phyloP scores from a whole-genome alignment of 169 alveolate species.

The Eimeria praecox region DNA sequence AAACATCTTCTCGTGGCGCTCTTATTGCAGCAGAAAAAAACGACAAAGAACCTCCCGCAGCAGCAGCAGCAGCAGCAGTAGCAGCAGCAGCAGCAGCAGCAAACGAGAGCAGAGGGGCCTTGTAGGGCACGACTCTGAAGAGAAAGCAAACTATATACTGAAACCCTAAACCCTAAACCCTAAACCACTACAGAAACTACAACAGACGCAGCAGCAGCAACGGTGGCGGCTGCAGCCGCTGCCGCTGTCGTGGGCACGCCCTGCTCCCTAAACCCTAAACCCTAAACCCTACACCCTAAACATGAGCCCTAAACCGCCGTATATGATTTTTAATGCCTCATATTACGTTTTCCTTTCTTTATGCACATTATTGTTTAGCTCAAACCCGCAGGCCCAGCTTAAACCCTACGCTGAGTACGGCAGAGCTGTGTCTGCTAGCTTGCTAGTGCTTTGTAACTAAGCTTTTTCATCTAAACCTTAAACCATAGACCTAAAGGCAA shows the following conservation, averaged over 20 bases:
- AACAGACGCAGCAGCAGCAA: too few species aligned
- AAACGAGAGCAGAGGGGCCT: conserved; percentile 36
- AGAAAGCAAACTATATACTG: not conserved
- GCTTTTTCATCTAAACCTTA: not conserved
- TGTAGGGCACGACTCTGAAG: conserved; percentile 20
- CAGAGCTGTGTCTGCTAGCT: not conserved
- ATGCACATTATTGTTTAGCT: not conserved
- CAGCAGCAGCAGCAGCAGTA: conserved; percentile 53
- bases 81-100: conserved; percentile 45
- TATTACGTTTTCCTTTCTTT: not conserved
- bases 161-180: conserved; percentile 39
- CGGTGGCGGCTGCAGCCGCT: too few species aligned
- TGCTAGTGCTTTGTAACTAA: not conserved
- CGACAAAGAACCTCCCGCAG: conserved; percentile 23
- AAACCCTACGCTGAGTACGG: not conserved
- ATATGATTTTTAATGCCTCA: not conserved
- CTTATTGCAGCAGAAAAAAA: not conserved
- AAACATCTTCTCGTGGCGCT: conserved; percentile 9
- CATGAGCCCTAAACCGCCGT: not conserved
- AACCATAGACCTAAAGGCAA: not conserved
- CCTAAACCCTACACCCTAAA: conserved; percentile 10
- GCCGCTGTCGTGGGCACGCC: conserved; percentile 16
- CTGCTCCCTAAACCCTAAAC: conserved; percentile 2
- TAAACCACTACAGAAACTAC: too few species aligned
- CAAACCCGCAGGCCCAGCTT: not conserved